Evolutionary conservation across 768 basidiomycete species (phyloP), one percentile per base, ranked within the genome.

Genomic region (Solioccasus polychromus): DNA sequence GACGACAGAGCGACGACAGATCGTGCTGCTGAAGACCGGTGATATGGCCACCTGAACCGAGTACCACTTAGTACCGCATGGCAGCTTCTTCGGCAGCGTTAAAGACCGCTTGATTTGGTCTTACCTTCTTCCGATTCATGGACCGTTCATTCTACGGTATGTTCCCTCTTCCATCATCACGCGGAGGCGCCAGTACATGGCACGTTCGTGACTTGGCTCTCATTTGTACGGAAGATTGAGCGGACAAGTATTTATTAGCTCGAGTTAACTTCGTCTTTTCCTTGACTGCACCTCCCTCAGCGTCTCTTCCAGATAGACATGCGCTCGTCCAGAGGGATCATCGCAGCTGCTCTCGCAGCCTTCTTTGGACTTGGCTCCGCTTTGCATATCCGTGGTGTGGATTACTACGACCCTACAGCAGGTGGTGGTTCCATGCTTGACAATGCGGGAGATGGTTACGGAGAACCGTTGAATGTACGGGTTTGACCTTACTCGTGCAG

Each of bases 361-460:
- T 29, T 44, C 39, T 36, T 47, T 10, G 36, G 34, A 39, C 23
- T 54, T 12, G 18, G 39, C 22, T 43, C 25, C 6, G 30, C 47
- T 19, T 28, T 47, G 24, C 18, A 44, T 8, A n/a, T 38, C 8
- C 34, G 46, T 5, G 43, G 38, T 3, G 58, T 60, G 5, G 68
- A 57, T 22, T 76, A 67, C 57, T 62, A 66, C 32, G 35, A 66
- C 35, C 74, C 75, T 3, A 48, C 57, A 2, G n/a, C 15, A 1
- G 52, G 48, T 8, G 73, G 73, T n/a, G 74, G 75, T 8, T 74
- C 76, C 8, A 64, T 68, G 68, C 67, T 76, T n/a, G 63, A 72
- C 45, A 57, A 70, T 20, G 69, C 74, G 22, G 67, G 67, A 3
- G 44, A 59, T 26, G 68, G 69, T 22, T 54, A 62, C 3, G 76